Conservation (phyloP, 805 yeast genomes). For the Kluyveromyces wickerhamii region DNA sequence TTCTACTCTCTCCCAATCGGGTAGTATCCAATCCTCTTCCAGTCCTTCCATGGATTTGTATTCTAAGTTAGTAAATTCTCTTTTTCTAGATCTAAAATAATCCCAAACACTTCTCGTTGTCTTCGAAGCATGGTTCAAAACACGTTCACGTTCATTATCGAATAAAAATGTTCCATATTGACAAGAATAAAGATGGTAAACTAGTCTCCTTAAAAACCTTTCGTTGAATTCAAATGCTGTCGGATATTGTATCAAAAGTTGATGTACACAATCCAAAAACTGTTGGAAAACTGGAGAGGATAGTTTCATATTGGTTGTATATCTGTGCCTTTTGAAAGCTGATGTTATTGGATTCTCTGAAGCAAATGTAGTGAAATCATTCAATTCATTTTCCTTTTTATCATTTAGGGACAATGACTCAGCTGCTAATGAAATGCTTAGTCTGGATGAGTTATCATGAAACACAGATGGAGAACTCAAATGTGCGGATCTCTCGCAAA, state of each 20-base stretch:
- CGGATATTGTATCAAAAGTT: conserved; percentile 64
- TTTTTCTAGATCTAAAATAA: conserved; percentile 68
- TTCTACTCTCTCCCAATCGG: conserved; percentile 39
- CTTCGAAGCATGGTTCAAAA: conserved; percentile 33
- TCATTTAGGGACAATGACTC: conserved; percentile 7
- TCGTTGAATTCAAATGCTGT: conserved; percentile 78
- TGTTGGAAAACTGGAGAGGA: conserved; percentile 94
- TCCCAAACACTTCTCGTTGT: conserved; percentile 86
- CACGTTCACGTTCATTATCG: conserved; percentile 62
- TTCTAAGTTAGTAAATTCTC: conserved; percentile 54
- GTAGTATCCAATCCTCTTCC: conserved; percentile 39
- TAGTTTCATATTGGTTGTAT: conserved; percentile 34
- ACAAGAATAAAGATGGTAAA: conserved; percentile 86
- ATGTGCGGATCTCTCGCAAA: conserved; percentile 76
- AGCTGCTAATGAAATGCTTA: conserved; percentile 10
- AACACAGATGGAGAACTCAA: conserved; percentile 47
- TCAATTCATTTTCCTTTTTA: conserved; percentile 4
- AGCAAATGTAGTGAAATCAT: conserved; percentile 5
- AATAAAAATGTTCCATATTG: conserved; percentile 89
- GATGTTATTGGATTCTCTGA: conserved; percentile 41
- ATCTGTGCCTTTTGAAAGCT: conserved; percentile 40
- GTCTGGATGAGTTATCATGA: conserved; percentile 30
- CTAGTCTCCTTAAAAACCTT: conserved; percentile 70
- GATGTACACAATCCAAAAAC: conserved; percentile 84
- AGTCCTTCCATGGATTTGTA: conserved; percentile 29